Conservation (phyloP, 257 asterid genomes). For the Forsythia viridissima region DNA sequence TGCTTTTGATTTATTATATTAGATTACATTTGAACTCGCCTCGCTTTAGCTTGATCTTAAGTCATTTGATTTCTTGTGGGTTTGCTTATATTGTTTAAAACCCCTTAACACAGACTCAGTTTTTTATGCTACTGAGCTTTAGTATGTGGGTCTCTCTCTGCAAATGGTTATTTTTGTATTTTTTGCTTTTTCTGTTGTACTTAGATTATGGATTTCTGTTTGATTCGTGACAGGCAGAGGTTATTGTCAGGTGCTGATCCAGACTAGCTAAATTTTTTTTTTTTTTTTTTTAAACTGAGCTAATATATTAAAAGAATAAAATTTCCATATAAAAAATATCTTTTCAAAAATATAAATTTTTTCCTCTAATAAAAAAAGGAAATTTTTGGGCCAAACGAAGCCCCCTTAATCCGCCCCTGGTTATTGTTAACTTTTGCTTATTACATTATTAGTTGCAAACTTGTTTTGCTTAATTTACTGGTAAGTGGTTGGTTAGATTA, state of each 20-base stretch:
- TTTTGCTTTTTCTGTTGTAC: not conserved
- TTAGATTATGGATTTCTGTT: not conserved
- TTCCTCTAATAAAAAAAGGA: no score
- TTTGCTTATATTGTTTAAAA: slow-evolving; percentile 5
- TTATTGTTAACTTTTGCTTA: not conserved
- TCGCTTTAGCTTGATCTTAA: slow-evolving; percentile 4
- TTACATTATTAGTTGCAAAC: not conserved
- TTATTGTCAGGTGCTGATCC: not conserved
- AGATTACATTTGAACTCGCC: not conserved
- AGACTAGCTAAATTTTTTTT: no score
- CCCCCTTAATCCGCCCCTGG: no score
- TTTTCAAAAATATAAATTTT: no score
- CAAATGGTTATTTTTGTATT: not conserved
- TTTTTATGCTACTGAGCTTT: not conserved
- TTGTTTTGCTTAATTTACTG: not conserved
- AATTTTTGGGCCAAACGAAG: no score
- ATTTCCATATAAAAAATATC: no score
- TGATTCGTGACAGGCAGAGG: not conserved
- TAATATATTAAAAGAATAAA: no score
- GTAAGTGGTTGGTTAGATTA: not conserved
- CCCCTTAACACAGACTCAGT: not conserved
- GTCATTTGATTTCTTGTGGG: slow-evolving; percentile 23
- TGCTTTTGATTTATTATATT: slow-evolving; percentile 1
- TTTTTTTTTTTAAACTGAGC: no score
- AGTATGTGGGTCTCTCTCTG: not conserved